Evolutionary conservation across 116 monocot species (phyloP), one percentile per base, ranked within the genome.

Genomic region (Papilionanthe hybrid): DNA sequence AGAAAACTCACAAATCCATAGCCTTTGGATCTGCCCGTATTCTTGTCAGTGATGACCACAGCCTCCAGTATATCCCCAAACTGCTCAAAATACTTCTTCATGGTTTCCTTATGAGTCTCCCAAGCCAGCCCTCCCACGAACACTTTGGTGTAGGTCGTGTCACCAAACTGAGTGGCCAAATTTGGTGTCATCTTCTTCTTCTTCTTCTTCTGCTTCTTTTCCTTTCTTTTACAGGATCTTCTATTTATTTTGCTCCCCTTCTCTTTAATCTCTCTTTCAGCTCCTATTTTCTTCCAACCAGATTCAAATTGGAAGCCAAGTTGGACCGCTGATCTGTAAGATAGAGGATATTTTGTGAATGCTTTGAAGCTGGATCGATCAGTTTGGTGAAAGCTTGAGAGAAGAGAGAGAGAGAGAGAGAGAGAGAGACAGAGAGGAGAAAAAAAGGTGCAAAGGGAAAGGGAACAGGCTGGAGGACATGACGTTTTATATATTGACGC

Each of bases 11-110:
- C 60, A 23, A 60, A 60, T 60, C 60, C 60, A 9, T 60, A 60
- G 60, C 60, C 60, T 22, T 60, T 60, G 9, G 96, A 96, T 93
- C 92, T 89, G 8, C 93, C 96, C 3, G 88, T 87, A 86, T 92
- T 92, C 79, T 96, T 96, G 81, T 96, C 96, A 57, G 96, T 90
- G 86, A 96, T 96, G 77, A 96, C 94, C 15, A 96, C 96, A 66
- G 96, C 96, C 83, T 96, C 96, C 68, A 93, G 65, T 76, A 96
- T 96, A 72, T 96, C 93, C 15, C 96, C 96, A 80, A 96, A 96
- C 89, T 96, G 96, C 81, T 96, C 96, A 75, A 96, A 96, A 83
- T 96, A 92, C 15, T 88, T 89, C 81, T 79, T 87, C 92, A 96
- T 92, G 75, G 90, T 90, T 20, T 96, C 92, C 83, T 75, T 92